Percentiles rank a stretch among this genome's conserved stretches.
Evolutionary conservation across 768 basidiomycete genomes (phyloP).

Genomic region (Collybia sordida): DNA sequence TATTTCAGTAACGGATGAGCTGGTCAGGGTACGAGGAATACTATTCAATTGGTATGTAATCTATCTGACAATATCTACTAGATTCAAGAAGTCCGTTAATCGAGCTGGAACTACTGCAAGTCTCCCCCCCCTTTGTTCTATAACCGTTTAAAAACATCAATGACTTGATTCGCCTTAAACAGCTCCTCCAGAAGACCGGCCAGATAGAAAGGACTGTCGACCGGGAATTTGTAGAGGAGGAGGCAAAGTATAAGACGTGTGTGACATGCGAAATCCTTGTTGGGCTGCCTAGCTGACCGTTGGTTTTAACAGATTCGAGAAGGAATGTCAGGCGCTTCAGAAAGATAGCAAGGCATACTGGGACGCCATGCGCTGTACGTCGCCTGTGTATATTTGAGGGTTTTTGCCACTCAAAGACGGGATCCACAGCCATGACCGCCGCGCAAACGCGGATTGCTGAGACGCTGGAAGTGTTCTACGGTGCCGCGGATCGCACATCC

Average conservation of each 20-base stretch:
- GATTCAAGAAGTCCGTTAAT: constrained; percentile 93
- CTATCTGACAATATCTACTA: constrained; percentile 24
- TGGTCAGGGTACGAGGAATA: constrained; percentile 26
- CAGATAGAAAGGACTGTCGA: constrained; percentile 97
- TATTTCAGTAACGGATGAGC: constrained; percentile 19
- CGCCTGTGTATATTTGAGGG: not conserved
- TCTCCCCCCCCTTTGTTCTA: not conserved
- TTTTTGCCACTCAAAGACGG: not conserved
- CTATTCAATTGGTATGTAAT: not conserved
- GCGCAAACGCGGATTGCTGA: constrained; percentile 94
- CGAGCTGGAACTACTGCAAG: constrained; percentile 87
- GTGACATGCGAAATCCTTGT: constrained; percentile 26
- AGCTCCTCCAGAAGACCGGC: constrained; percentile 97
- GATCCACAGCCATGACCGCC: constrained; percentile 80
- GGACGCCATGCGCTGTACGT: constrained; percentile 89
- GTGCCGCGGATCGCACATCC: constrained; percentile 76
- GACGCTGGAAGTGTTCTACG: constrained; percentile 91
- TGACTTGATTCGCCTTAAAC: constrained; percentile 3
- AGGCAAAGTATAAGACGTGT: constrained; percentile 86
- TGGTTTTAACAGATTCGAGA: constrained; percentile 77
- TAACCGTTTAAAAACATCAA: too few species aligned
- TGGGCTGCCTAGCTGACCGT: constrained; percentile 3
- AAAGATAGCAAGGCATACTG: constrained; percentile 95
- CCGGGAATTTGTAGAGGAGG: constrained; percentile 90
- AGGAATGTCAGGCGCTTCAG: constrained; percentile 90